Evolutionary conservation across 345 rosid genomes (phyloP).

Genomic region (Mallotus nudiflorus): DNA sequence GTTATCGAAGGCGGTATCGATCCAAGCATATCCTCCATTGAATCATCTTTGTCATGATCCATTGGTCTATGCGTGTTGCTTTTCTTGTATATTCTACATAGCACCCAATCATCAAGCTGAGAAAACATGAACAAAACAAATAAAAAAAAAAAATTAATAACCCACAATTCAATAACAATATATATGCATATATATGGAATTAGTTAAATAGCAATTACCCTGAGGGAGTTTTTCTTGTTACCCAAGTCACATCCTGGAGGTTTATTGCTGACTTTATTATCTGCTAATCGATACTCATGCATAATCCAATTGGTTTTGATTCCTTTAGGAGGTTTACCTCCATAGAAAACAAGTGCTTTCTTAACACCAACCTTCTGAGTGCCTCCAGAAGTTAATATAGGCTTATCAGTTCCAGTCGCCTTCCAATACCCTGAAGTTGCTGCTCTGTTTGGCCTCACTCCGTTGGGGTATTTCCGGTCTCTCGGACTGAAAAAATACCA

Average conservation of each 20-base stretch:
- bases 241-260: constrained; percentile 63
- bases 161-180: too few species aligned
- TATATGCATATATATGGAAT: too few species aligned
- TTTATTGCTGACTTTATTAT: constrained; percentile 43
- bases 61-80: constrained; percentile 45
- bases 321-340: constrained; percentile 41
- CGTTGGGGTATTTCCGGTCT: constrained; percentile 39
- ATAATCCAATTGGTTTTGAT: constrained; percentile 39
- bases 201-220: constrained; percentile 48
- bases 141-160: too few species aligned
- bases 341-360: constrained; percentile 38
- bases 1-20: constrained; percentile 52
- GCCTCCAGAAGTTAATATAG: constrained; percentile 28
- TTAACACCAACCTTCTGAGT: constrained; percentile 37
- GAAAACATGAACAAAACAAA: neutral
- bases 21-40: constrained; percentile 50
- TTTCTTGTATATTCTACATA: constrained; percentile 92
- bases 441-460: constrained; percentile 39
- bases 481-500: constrained; percentile 41
- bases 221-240: constrained; percentile 76
- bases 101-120: constrained; percentile 97
- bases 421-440: constrained; percentile 43
- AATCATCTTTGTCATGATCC: constrained; percentile 63
- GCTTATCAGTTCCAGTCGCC: constrained; percentile 40
- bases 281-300: constrained; percentile 36